A percentile compares a stretch with the other conserved stretches of the same genome.
Evolutionary conservation across 176 grass and related monocot species (phyloP).

Genomic region (Calamus simplicifolius): DNA sequence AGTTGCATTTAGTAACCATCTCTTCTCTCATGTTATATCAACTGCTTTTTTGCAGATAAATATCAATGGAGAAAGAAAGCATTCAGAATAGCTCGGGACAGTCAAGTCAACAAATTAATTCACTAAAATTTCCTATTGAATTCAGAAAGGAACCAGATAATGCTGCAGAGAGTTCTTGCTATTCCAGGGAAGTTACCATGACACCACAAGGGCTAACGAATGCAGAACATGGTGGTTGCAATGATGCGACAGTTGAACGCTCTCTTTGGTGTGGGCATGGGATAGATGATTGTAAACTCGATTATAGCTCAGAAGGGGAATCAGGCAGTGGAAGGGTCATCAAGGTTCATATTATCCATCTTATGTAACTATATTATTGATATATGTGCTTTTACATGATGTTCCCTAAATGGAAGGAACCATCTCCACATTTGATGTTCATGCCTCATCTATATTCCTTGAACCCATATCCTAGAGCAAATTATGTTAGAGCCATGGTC

Average conservation of each 20-base stretch:
- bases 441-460: too few relatives aligned
- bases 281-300: conserved; percentile 25
- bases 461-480: too few relatives aligned
- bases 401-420: too few relatives aligned
- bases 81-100: background rate
- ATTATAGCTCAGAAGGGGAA: conserved; percentile 42
- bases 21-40: background rate
- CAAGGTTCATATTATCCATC: conserved; percentile 19
- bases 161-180: conserved; percentile 3
- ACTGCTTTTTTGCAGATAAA: background rate
- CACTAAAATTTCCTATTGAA: conserved; percentile 1
- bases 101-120: background rate
- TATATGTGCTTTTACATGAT: too few relatives aligned
- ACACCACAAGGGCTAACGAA: background rate
- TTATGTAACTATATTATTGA: too few relatives aligned
- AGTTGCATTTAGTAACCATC: too few relatives aligned
- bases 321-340: conserved; percentile 11
- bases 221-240: conserved; percentile 2
- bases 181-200: background rate
- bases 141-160: background rate
- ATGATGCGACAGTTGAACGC: conserved; percentile 16
- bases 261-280: conserved; percentile 19
- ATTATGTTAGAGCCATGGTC: too few relatives aligned
- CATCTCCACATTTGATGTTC: too few relatives aligned
- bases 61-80: background rate